phyloP scores from a whole-genome alignment of 495 filamentous ascomycete genomes.

The Pyronema domesticum region DNA sequence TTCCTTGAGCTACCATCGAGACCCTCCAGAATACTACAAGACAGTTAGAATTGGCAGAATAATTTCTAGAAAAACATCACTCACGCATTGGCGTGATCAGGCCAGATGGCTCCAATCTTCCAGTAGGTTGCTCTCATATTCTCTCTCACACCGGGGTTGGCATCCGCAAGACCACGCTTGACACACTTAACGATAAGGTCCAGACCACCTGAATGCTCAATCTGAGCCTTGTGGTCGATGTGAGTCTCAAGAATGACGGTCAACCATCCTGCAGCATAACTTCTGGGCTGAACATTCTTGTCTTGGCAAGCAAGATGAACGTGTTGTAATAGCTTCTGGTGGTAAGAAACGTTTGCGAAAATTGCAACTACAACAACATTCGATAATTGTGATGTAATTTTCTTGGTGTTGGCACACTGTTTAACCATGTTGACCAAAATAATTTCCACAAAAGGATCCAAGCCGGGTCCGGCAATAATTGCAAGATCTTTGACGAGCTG shows the following conservation, averaged over 20 bases:
- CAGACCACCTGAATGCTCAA: conserved; percentile 68
- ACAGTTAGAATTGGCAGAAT: not conserved
- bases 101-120: conserved; percentile 61
- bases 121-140: conserved; percentile 70
- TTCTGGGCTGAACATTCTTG: conserved; percentile 74
- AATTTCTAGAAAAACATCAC: conserved; percentile 27
- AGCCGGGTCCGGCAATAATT: conserved; percentile 48
- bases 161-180: conserved; percentile 66
- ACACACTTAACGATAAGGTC: conserved; percentile 74
- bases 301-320: conserved; percentile 63
- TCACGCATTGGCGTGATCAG: conserved; percentile 54
- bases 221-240: conserved; percentile 52
- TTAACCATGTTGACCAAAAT: conserved; percentile 86
- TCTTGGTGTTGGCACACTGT: conserved; percentile 70
- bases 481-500: conserved; percentile 75
- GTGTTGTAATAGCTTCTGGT: conserved; percentile 62
- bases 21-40: conserved; percentile 45
- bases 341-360: conserved; percentile 61
- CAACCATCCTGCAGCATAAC: conserved; percentile 66
- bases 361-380: conserved; percentile 59
- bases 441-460: conserved; percentile 81
- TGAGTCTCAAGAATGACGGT: conserved; percentile 64
- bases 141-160: conserved; percentile 74
- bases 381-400: conserved; percentile 65
- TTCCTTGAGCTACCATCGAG: conserved; percentile 59